Percentiles rank a stretch among this genome's conserved stretches.
Evolutionary conservation across 1,139 yeast genomes (phyloP).

Genomic region (Taphrina flavorubra): DNA sequence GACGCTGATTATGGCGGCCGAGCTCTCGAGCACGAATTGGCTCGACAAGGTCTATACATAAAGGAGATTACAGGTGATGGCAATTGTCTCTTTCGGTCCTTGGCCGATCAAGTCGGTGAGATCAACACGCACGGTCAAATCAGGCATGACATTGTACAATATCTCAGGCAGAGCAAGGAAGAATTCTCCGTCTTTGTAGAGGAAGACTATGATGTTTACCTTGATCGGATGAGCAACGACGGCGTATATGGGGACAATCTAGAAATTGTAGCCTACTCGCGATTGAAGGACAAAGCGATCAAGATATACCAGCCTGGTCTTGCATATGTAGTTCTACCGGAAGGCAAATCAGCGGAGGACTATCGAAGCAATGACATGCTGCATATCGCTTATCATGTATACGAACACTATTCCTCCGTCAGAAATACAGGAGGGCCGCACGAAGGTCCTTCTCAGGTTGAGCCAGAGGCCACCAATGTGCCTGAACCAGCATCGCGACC

Average conservation of each 20-base stretch:
- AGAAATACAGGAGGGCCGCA: conserved; percentile 54
- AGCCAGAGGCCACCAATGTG: conserved; percentile 21
- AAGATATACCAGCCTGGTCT: conserved; percentile 54
- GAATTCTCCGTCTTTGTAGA: conserved; percentile 45
- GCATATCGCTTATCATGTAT: conserved; percentile 55
- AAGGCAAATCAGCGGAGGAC: conserved; percentile 15
- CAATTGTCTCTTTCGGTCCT: conserved; percentile 55
- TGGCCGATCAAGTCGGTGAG: conserved; percentile 56
- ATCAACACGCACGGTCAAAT: conserved; percentile 48
- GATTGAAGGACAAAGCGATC: conserved; percentile 49
- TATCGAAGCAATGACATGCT: conserved; percentile 41
- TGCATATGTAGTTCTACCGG: conserved; percentile 50
- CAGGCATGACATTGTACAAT: conserved; percentile 51
- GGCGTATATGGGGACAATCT: conserved; percentile 55
- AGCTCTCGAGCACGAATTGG: conserved; percentile 48
- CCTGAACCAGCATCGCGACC: conserved; percentile 18
- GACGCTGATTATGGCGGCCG: conserved; percentile 24
- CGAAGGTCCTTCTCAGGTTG: conserved; percentile 52
- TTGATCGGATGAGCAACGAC: conserved; percentile 53
- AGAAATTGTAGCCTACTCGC: conserved; percentile 56
- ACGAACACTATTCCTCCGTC: conserved; percentile 57
- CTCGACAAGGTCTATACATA: conserved; percentile 52
- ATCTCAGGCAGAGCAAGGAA: conserved; percentile 49
- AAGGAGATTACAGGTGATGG: conserved; percentile 55
- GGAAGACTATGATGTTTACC: conserved; percentile 51